Evolutionary conservation across 306 rosid genomes (phyloP), one percentile per base, ranked within the genome.

Genomic region (Benincasa hispida): DNA sequence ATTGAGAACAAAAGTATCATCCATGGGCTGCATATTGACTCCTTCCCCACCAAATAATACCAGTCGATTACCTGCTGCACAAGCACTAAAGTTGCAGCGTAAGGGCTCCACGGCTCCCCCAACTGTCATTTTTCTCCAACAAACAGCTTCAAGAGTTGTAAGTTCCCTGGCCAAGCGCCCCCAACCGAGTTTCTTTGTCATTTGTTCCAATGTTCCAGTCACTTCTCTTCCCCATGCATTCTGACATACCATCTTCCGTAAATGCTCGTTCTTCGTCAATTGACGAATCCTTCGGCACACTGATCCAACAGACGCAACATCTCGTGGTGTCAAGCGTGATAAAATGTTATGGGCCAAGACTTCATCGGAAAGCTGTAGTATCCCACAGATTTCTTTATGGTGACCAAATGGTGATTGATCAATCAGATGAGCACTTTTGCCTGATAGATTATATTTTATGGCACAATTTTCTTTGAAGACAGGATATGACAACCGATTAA

Each of bases 171-270:
- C 83, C 60, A 94, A 80, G 76, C 99, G 97, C 50, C 98, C 98
- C 98, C 98, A 94, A 74, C 96, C 97, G 74, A 91, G 85, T 84
- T 94, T 91, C 81, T 89, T 87, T 77, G 96, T 94, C 96, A 91
- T 91, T 81, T 85, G 85, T 79, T 94, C 98, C 85, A 91, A 76
- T 34, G 97, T 85, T 72, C 94, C 97, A 0, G 97, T 94, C 70
- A 94, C 93, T 81, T 94, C 98, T 82, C 89, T 91, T 62, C 98
- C 98, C 98, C 98, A 94, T 12, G 97, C 93, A 85, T 94, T 94
- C 84, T 91, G 97, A 80, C 98, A 94, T 45, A 91, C 98, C 97
- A 94, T 91, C 93, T 94, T 94, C 86, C 95, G 89, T 32, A 94
- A 86, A 78, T 90, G 98, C 82, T 94, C 99, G 45, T 90, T 94